Percentiles rank a stretch among this genome's conserved stretches.
These are phyloP conservation scores for Boletellus ananiceps DNA, from an alignment of 768 basidiomycete genomes.

Conservation along the genomic window DNA sequence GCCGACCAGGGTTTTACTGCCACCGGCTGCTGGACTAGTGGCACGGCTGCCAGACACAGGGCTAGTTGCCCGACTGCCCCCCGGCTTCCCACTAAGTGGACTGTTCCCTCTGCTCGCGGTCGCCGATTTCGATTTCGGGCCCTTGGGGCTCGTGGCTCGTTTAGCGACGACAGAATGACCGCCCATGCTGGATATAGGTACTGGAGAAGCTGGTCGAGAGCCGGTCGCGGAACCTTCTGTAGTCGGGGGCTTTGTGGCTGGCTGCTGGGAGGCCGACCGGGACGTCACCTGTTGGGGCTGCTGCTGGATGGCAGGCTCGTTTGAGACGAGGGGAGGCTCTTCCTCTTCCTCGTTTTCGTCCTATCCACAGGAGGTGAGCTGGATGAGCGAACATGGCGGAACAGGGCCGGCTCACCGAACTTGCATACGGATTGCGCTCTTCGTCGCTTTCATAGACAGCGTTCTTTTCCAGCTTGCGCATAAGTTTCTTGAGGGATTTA, in stretches of 20 bases:
- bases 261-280: slow-evolving; percentile 39
- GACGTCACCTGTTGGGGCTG: slow-evolving; percentile 43
- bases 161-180: slow-evolving; percentile 80
- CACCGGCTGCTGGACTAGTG: slow-evolving; percentile 29
- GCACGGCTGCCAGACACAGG: slow-evolving; percentile 34
- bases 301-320: slow-evolving; percentile 41
- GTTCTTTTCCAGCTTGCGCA: slow-evolving; percentile 80
- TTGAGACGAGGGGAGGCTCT: slow-evolving; percentile 40
- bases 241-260: slow-evolving; percentile 31
- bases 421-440: slow-evolving; percentile 74
- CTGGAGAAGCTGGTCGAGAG: slow-evolving; percentile 55
- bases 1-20: slow-evolving; percentile 18
- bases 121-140: slow-evolving; percentile 50
- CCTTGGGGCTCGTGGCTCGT: slow-evolving; percentile 80
- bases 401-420: slow-evolving; percentile 48
- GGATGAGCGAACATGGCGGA: neutral
- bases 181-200: slow-evolving; percentile 50
- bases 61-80: slow-evolving; percentile 50
- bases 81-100: slow-evolving; percentile 41
- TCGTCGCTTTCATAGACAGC: slow-evolving; percentile 80
- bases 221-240: slow-evolving; percentile 26
- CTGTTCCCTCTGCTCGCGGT: slow-evolving; percentile 52
- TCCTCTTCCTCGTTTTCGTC: slow-evolving; percentile 77
- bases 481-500: slow-evolving; percentile 80
- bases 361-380: slow-evolving; percentile 28